Base-by-base conservation (phyloP, 2,329 filamentous ascomycete genomes). In the Scopulariopsis brevicaulis region DNA sequence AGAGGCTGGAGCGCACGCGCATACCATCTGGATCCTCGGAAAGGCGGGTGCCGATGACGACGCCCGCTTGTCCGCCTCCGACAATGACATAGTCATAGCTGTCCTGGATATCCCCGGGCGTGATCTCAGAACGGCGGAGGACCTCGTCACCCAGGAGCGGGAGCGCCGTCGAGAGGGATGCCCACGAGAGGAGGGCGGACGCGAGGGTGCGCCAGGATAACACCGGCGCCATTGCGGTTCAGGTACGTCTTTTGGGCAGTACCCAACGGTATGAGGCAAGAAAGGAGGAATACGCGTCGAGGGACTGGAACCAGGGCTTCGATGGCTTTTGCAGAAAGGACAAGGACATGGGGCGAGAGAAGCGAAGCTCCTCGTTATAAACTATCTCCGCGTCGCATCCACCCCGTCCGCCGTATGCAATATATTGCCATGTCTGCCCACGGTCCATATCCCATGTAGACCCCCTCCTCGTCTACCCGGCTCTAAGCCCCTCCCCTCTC, bases 1-100 rank as follows among this genome's bases (percentile, higher is more conserved):
- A 15, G 20, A 32, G 11, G 22, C 18, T 56, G 6, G 24, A 24
- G 48, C 4, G 18, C n/a, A 24, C n/a, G 18, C 12, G 20, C 55
- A 40, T 35, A 57, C 55, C 55, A 12, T 57, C 55, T 3, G 54
- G 59, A 50, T 68, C 61, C 34, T 68, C 64, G 15, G 64, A 63
- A 10, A 70, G 61, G 25, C 68, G 67, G n/a, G 65, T 67, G 22
- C 68, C 67, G 20, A 71, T 61, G 20, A 70, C 68, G 11, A 68
- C 64, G n/a, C 69, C 68, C 0, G 67, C 60, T 2, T 68, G 67
- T 12, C 69, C 69, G 28, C 69, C 68, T 6, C 69, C 68, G 1
- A 69, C 65, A 37, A 69, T 62, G 24, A 68, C 59, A 55, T 69
- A 69, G 57, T 70, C 59, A 28, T 59, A 62, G 43, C 32, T 57